Base-by-base conservation (phyloP, 306 rosid genomes). In the Rosa rugosa region DNA sequence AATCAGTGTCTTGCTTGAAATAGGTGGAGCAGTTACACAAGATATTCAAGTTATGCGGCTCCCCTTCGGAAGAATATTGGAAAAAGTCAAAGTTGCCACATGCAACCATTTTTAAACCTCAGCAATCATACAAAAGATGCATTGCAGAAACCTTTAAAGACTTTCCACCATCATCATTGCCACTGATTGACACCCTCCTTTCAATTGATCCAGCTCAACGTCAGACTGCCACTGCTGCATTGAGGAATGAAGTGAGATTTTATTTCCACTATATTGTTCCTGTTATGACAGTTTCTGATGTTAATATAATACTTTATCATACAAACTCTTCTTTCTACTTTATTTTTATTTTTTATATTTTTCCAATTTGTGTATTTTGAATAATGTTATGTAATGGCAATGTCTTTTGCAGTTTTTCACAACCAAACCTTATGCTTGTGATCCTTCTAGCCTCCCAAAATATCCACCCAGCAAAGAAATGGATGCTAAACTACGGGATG, bases 381-480 rank as follows among this genome's bases (percentile, higher is more conserved):
- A 42, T 42, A 42, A 59, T 59, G 10, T 75, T 38, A 42, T 40
- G 23, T 74, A 49, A 51, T 38, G 67, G 51, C 82, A 59, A 71
- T 49, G 83, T 82, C 75, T 78, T 86, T 83, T 85, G 88, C 87
- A 93, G 99, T 95, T 93, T 77, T 95, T 95, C 85, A 93, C 91
- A 14, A 91, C 96, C 65, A 87, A 89, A 82, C 98, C 98, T 13
- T 90, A 95, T 83, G 98, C 99, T 40, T 95, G 99, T 88, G 99
- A 95, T 13, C 99, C 99, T 46, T 89, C 99, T 38, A 95, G 97
- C 88, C 97, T 95, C 78, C 99, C 99, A 31, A 95, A 93, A 83
- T 95, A 95, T 89, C 99, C 99, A 79, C 99, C 99, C 81, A 90
- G 97, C 85, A 95, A 95, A 87, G 99, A 95, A 92, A 95, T 95